Evolutionary conservation across 805 yeast genomes (phyloP), one percentile per base, ranked within the genome.

Genomic region (Hanseniaspora lindneri): DNA sequence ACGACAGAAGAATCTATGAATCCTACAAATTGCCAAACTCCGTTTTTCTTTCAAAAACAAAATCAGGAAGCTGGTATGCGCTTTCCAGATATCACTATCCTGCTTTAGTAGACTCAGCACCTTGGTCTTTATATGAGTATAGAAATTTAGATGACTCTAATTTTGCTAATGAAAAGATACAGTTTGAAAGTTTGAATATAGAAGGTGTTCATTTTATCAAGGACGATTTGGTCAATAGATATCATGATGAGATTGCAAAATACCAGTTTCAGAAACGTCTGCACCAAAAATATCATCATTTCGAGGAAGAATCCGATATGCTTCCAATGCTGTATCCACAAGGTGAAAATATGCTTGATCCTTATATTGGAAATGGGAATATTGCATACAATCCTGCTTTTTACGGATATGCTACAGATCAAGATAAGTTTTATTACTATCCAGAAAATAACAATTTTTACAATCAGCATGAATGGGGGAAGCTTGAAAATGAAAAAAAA

Each of bases 1-100:
- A 55, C 24, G 33, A 21, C 11, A 41, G 42, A 29, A 36, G 46
- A 36, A 51, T 52, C 24, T 32, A 44, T 10, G 60, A 58, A 27
- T 55, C 55, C 10, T 49, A 52, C 8, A 54, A 54, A 6, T 49
- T 54, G 14, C 44, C 58, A 2, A 49, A 55, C 23, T 60, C 60
- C 23, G 80, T 89, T 10, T 79, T 79, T 55, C 69, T 89, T 32
- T 84, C 77, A 51, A 71, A 78, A 27, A 76, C 87, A 0, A 68
- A 67, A 27, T 67, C 69, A 41, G 79, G 81, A 3, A 71, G 81
- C 1, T 88, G 95, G 95, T 84, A 75, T 67, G 96, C 95, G 3
- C 71, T 89, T 75, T 82, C 94, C 20, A 82, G 79, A 55, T 60
- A 65, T 21, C 72, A 78, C 55, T 89, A 80, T 60, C 96, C 96